Percentiles rank a stretch among this genome's conserved stretches.
These are phyloP conservation scores for Alternaria sp. DNA, from an alignment of 2,329 filamentous ascomycete genomes.

Conservation along the genomic window DNA sequence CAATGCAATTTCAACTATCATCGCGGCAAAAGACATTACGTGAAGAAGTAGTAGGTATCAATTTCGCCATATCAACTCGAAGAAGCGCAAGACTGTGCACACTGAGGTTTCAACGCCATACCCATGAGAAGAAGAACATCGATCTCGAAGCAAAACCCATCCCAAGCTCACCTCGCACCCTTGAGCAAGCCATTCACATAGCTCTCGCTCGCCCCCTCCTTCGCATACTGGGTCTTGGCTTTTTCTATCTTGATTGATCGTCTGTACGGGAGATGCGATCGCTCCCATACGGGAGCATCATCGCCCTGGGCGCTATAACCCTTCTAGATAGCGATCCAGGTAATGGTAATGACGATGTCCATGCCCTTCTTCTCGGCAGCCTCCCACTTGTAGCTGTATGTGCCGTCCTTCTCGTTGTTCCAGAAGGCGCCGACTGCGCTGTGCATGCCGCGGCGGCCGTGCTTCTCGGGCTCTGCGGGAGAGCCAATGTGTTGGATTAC, in stretches of 20 bases:
- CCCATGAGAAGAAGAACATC: slow-evolving; percentile 6
- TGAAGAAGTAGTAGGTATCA: slow-evolving; percentile 8
- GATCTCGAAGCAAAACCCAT: slow-evolving; percentile 5
- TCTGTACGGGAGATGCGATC: not conserved
- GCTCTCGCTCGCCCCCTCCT: slow-evolving; percentile 3
- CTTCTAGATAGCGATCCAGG: slow-evolving; percentile 70
- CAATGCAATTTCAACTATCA: not conserved
- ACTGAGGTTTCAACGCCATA: slow-evolving; percentile 15
- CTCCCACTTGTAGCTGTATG: slow-evolving; percentile 89
- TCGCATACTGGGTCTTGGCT: not conserved
- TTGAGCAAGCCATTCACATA: slow-evolving; percentile 4
- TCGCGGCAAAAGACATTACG: not conserved
- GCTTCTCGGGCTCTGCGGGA: slow-evolving; percentile 60
- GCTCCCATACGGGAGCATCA: not conserved
- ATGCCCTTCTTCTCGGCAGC: slow-evolving; percentile 59
- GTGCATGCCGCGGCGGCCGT: slow-evolving; percentile 89
- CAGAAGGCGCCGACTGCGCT: slow-evolving; percentile 84
- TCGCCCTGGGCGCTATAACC: not conserved
- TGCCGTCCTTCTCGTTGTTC: slow-evolving; percentile 89
- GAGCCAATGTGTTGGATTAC: slow-evolving; percentile 85
- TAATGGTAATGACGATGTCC: slow-evolving; percentile 61
- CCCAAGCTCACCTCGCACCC: slow-evolving; percentile 1
- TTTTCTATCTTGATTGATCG: not conserved
- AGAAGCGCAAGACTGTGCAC: slow-evolving; percentile 10
- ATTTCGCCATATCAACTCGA: slow-evolving; percentile 7